phyloP scores from a whole-genome alignment of 1,284 basidiomycete genomes.

The Microbotryum silenes-acaulis region DNA sequence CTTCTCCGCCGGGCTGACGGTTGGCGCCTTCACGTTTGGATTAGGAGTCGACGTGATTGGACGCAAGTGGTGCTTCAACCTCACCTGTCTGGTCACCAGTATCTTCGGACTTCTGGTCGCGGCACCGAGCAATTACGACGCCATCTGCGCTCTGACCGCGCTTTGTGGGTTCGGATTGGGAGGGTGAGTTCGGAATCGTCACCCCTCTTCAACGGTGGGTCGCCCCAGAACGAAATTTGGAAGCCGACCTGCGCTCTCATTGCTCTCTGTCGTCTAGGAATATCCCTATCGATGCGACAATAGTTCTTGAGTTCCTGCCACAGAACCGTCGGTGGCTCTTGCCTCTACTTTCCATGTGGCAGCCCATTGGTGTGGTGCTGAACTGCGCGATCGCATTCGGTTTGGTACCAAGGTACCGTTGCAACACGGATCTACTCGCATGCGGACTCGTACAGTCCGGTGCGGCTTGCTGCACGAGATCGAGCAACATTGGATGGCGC shows the following conservation, averaged over 20 bases:
- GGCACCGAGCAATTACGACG: conserved; percentile 38
- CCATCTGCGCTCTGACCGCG: conserved; percentile 40
- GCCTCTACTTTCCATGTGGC: conserved; percentile 41
- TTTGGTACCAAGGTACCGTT: too few relatives aligned
- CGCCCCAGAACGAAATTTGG: too few relatives aligned
- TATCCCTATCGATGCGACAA: conserved; percentile 61
- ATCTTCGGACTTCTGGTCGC: conserved; percentile 52
- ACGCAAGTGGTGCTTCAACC: conserved; percentile 59
- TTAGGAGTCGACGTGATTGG: conserved; percentile 41
- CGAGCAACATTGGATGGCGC: conserved; percentile 56
- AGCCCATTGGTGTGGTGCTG: conserved; percentile 45
- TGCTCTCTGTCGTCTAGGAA: conserved; percentile 32
- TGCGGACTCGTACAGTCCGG: too few relatives aligned
- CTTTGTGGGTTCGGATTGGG: conserved; percentile 48
- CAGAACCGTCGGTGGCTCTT: conserved; percentile 45
- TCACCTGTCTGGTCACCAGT: conserved; percentile 62
- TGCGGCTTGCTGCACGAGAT: conserved; percentile 39
- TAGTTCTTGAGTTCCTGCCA: conserved; percentile 54
- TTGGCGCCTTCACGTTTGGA: conserved; percentile 49
- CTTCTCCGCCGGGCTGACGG: conserved; percentile 49
- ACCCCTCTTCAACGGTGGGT: too few relatives aligned
- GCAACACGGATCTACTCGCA: too few relatives aligned
- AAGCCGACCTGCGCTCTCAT: too few relatives aligned
- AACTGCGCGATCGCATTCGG: too few relatives aligned
- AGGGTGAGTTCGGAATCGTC: conserved; percentile 46